Percentiles rank a stretch among this genome's conserved stretches.
These are phyloP conservation scores for Trichosporon sp. DNA, from an alignment of 1,284 basidiomycete genomes.

Conservation along the genomic window DNA sequence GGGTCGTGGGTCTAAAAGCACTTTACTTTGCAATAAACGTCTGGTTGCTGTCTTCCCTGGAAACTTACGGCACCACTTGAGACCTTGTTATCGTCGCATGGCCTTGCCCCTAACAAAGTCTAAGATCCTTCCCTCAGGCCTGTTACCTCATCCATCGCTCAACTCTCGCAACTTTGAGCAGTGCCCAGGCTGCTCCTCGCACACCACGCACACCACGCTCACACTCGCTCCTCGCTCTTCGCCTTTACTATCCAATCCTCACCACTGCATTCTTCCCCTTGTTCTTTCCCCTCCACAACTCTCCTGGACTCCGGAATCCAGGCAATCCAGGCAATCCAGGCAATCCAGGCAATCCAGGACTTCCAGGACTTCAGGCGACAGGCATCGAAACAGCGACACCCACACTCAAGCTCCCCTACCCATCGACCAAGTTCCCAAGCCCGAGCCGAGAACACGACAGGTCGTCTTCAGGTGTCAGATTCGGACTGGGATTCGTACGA, in stretches of 20 bases:
- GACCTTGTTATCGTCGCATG: constrained; percentile 20
- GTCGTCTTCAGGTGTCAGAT: constrained; percentile 17
- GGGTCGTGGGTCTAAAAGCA: constrained; percentile 18
- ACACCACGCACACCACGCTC: no score
- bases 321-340: background rate
- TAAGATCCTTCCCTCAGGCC: constrained; percentile 10
- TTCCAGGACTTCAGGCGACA: constrained; percentile 1
- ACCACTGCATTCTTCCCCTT: constrained; percentile 13
- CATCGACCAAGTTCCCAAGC: background rate
- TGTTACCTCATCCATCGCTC: constrained; percentile 19
- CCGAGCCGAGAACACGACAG: constrained; percentile 20
- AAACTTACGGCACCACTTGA: constrained; percentile 20
- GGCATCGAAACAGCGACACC: background rate
- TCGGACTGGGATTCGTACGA: constrained; percentile 19
- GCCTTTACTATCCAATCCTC: background rate
- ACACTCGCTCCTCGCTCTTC: constrained; percentile 11
- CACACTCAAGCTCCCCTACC: background rate
- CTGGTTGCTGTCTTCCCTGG: constrained; percentile 18
- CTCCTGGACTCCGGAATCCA: background rate
- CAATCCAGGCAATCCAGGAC: background rate
- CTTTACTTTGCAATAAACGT: constrained; percentile 20
- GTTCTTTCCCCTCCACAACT: background rate
- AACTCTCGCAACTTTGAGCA: constrained; percentile 16
- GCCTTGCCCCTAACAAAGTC: constrained; percentile 11
- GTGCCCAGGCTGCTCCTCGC: background rate